Evolutionary conservation across 495 filamentous ascomycete species (phyloP).

Genomic region (Hypoxylon crocopeplum): DNA sequence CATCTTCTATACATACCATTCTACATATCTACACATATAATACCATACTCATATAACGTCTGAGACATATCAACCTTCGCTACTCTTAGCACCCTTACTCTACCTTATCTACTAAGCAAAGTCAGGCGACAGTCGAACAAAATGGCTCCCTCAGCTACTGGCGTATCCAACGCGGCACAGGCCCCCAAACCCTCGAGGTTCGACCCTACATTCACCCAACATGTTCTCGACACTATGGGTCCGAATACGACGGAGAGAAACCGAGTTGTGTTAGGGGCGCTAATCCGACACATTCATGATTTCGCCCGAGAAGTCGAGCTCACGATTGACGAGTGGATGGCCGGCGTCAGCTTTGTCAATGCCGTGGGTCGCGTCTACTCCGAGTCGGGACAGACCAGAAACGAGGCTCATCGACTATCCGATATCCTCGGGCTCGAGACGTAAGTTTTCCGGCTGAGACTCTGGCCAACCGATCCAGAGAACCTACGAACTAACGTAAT

Average conservation of each 20-base stretch:
- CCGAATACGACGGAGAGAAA: conserved; percentile 73
- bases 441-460: conserved; percentile 48
- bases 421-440: conserved; percentile 86
- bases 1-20: background rate
- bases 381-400: conserved; percentile 60
- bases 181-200: conserved; percentile 50
- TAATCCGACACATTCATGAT: conserved; percentile 82
- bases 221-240: conserved; percentile 77
- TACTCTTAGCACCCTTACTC: conserved; percentile 4
- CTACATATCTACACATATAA: background rate
- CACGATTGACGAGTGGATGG: conserved; percentile 80
- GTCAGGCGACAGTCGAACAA: conserved; percentile 1
- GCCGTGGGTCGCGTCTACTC: conserved; percentile 59
- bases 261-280: conserved; percentile 66
- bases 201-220: conserved; percentile 78
- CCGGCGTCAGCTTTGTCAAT: conserved; percentile 69
- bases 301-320: conserved; percentile 84
- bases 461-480: background rate
- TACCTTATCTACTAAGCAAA: conserved; percentile 18
- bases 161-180: conserved; percentile 33
- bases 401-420: conserved; percentile 79
- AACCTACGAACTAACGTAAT: background rate
- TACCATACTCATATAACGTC: background rate
- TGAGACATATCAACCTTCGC: background rate
- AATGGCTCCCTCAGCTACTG: conserved; percentile 30